Evolutionary conservation across 176 grass and related monocot species (phyloP).

Genomic region (Carex scoparia): DNA sequence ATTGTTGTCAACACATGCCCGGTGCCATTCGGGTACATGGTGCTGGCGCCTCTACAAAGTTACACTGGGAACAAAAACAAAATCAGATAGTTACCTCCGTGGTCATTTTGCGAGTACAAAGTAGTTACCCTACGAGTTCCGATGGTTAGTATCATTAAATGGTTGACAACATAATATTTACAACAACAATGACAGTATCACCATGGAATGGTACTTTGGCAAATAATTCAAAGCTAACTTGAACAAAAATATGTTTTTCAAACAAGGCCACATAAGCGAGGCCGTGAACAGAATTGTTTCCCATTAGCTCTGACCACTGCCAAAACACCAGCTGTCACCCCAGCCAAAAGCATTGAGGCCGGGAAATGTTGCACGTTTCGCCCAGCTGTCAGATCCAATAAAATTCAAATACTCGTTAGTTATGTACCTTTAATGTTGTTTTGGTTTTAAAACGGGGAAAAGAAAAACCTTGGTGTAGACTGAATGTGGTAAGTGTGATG

Average conservation of each 20-base stretch:
- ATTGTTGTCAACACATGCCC: background rate
- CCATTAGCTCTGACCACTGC: conserved; percentile 93
- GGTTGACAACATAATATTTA: conserved; percentile 7
- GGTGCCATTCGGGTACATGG: too few relatives aligned
- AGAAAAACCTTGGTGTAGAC: conserved; percentile 76
- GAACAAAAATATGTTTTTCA: conserved; percentile 24
- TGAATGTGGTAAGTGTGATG: conserved; percentile 73
- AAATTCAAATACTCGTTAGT: background rate
- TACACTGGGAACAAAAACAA: background rate
- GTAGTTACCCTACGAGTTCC: background rate
- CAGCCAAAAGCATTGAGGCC: conserved; percentile 53
- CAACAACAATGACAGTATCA: conserved; percentile 12
- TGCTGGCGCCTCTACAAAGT: background rate
- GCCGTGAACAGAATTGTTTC: conserved; percentile 88
- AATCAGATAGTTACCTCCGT: background rate
- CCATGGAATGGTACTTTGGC: background rate
- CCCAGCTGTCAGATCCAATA: conserved; percentile 34
- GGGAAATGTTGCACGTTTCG: conserved; percentile 50
- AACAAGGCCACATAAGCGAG: conserved; percentile 67
- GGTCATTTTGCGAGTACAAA: background rate
- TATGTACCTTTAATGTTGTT: background rate
- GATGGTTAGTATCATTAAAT: background rate
- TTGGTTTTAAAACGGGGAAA: background rate
- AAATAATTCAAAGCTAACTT: background rate
- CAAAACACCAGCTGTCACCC: conserved; percentile 71